A percentile compares a stretch with the other conserved stretches of the same genome.
phyloP scores from a whole-genome alignment of 257 asterid species.

The Solanum appendiculatum region DNA sequence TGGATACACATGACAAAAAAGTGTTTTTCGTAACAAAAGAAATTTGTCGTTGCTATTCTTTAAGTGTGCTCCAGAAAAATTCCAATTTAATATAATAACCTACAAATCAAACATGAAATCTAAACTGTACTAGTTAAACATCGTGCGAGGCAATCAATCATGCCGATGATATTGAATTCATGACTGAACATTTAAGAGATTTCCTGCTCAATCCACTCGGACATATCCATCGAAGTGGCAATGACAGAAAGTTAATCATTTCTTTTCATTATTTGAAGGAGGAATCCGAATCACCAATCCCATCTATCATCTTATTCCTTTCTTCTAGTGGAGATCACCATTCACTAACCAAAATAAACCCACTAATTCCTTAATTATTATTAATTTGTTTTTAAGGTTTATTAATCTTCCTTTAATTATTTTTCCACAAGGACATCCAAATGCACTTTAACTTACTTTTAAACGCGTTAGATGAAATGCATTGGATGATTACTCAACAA shows the following conservation, averaged over 20 bases:
- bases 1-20: background rate
- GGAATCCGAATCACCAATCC: background rate
- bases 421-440: background rate
- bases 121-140: rapidly evolving
- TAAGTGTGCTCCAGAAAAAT: rapidly evolving
- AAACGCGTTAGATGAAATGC: background rate
- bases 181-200: background rate
- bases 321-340: background rate
- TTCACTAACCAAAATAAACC: background rate
- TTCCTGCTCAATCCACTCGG: background rate
- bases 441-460: background rate
- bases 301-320: background rate
- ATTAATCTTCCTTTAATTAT: background rate
- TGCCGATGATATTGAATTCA: background rate
- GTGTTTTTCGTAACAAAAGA: background rate
- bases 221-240: no score
- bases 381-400: background rate
- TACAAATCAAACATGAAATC: rapidly evolving
- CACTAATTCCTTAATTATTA: background rate
- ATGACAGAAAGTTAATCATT: background rate
- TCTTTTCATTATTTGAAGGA: background rate
- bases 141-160: background rate
- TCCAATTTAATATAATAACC: background rate
- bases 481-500: background rate
- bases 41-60: no score